Conservation (phyloP, 495 filamentous ascomycete genomes). For the Massariosphaeria phaeospora region DNA sequence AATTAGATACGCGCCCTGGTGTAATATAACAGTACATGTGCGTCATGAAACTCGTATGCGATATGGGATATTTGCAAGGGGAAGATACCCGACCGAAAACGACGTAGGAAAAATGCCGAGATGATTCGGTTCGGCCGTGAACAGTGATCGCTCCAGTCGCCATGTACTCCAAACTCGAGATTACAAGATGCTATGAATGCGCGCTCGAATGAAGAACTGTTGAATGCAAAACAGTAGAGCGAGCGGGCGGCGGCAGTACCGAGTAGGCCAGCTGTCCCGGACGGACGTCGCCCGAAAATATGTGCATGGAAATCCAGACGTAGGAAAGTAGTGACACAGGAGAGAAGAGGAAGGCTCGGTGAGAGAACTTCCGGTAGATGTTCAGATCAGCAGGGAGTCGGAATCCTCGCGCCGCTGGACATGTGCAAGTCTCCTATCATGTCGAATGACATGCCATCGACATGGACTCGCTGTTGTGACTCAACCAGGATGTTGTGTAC, state of each 20-base stretch:
- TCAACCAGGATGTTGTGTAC: slow-evolving; percentile 24
- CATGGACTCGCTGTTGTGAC: slow-evolving; percentile 10
- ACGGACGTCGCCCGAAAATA: background rate
- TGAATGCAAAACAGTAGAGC: no score
- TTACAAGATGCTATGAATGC: no score
- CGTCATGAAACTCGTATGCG: slow-evolving; percentile 6
- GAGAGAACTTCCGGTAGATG: background rate
- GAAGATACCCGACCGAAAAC: background rate
- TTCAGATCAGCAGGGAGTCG: slow-evolving; percentile 18
- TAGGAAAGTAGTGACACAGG: background rate
- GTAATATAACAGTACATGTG: slow-evolving; percentile 1
- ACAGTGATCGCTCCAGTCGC: background rate
- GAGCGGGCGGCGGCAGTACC: background rate
- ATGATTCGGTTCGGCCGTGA: background rate
- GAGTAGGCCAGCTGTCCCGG: slow-evolving; percentile 8
- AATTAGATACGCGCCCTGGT: no score
- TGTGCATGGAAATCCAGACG: background rate
- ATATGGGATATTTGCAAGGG: slow-evolving; percentile 12
- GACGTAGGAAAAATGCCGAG: background rate
- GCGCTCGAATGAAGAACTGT: no score
- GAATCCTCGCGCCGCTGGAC: slow-evolving; percentile 2
- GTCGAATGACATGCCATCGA: slow-evolving; percentile 25
- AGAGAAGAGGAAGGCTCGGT: background rate
- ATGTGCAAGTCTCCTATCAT: slow-evolving; percentile 7
- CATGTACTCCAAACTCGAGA: background rate